Base-by-base conservation (phyloP, 1,139 yeast genomes). In the Candida albicans region DNA sequence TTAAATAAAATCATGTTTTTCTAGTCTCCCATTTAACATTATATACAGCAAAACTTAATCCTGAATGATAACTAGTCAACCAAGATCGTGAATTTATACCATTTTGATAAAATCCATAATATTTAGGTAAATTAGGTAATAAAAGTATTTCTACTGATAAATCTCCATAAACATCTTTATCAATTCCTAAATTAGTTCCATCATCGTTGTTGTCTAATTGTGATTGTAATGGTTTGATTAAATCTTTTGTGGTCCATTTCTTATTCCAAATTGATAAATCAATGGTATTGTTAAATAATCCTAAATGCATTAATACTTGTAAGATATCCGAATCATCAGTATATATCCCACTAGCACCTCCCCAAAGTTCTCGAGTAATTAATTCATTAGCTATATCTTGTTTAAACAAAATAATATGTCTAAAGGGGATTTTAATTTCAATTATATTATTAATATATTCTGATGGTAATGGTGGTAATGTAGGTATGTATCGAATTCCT, bases 281-380 rank as follows among this genome's bases (percentile, higher is more conserved):
- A 6, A 66, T 39, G 10, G 39, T 44, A 28, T 56, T 56, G 33
- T 52, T 51, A 47, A 87, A 71, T 25, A 84, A 69, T 0, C 96
- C 97, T 49, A 79, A 66, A 57, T 93, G 98, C 49, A 81, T 77
- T 47, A 91, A 66, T 0, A 84, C 86, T 2, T 87, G 74, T 35
- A 93, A 75, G 3, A 91, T 68, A 59, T 93, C 96, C 1, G 96
- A 86, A 63, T 93, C 99, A 62, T 93, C 98, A 1, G 97, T 87
- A 62, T 91, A 93, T 2, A 93, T 71, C 1, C 76, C 77, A 29
- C 69, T 58, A 42, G 85, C 90, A 0, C 96, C 88, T 2, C 99
- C 99, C 98, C 98, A 93, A 1, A 90, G 57, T 44, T 79, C 78
- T 35, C 96, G 68, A 87, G 2, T 87, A 57, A 44, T 78, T 76